Evolutionary conservation across 179 eudicot genomes (phyloP).

Genomic region (Silene noctiflora): DNA sequence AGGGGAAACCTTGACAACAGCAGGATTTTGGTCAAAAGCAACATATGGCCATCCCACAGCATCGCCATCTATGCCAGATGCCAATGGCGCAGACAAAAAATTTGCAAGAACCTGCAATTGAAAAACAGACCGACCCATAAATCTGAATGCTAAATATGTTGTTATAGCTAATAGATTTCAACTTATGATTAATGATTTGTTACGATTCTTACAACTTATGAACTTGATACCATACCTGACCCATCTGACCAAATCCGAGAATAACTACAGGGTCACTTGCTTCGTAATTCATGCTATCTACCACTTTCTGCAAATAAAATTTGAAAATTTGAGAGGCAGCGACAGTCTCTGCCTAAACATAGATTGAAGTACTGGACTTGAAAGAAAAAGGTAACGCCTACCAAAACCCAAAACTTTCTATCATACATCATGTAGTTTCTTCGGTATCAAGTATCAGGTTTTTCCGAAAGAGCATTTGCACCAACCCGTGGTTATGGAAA

Average conservation of each 20-base stretch:
- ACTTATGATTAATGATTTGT: background rate
- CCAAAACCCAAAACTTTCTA: background rate
- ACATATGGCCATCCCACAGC: slow-evolving; percentile 78
- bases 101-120: slow-evolving; percentile 85
- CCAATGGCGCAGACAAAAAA: slow-evolving; percentile 74
- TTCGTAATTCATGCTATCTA: slow-evolving; percentile 53
- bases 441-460: background rate
- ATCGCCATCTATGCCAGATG: slow-evolving; percentile 62
- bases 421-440: background rate
- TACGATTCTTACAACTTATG: background rate
- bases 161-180: slow-evolving; percentile 9
- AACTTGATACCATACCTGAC: slow-evolving; percentile 51
- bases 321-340: background rate
- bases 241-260: slow-evolving; percentile 98
- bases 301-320: slow-evolving; percentile 43
- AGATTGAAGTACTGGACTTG: background rate
- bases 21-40: slow-evolving; percentile 87
- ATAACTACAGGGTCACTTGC: slow-evolving; percentile 86
- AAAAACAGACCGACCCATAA: slow-evolving; percentile 9
- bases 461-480: slow-evolving; percentile 5
- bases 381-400: background rate
- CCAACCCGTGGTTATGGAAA: background rate
- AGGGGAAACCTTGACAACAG: slow-evolving; percentile 78
- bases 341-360: background rate
- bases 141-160: slow-evolving; percentile 6